Percentiles rank a stretch among this genome's conserved stretches.
These are phyloP conservation scores for Cercospora nicotianae DNA, from an alignment of 2,329 filamentous ascomycete species.

Conservation along the genomic window DNA sequence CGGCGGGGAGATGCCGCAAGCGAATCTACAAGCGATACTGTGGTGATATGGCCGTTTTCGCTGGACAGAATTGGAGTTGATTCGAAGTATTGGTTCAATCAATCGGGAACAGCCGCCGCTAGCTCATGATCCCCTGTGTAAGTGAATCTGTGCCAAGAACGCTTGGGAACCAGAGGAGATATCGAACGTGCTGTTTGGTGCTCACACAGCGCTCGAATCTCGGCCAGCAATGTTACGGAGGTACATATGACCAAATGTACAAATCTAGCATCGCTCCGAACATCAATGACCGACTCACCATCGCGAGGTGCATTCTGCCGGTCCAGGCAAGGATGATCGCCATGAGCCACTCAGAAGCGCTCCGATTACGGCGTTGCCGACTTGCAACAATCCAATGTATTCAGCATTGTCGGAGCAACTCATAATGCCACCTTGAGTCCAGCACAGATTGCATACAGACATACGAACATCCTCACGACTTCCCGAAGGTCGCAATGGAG, in stretches of 20 bases:
- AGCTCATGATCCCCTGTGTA: not conserved
- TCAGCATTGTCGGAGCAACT: not conserved
- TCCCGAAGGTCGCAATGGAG: conserved; percentile 15
- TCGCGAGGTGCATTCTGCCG: not conserved
- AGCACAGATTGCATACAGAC: not conserved
- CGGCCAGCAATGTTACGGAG: not conserved
- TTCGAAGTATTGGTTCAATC: not conserved
- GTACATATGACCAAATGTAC: not conserved
- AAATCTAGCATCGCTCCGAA: not conserved
- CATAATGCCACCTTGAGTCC: not conserved
- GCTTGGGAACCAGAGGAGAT: not conserved
- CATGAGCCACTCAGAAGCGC: conserved; percentile 5
- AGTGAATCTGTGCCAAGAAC: not conserved
- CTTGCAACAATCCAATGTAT: not conserved
- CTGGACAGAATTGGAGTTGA: not conserved
- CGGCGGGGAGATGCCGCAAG: not conserved
- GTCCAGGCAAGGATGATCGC: conserved; percentile 3
- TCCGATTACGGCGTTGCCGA: conserved; percentile 8
- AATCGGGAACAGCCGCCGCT: not conserved
- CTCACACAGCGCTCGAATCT: not conserved
- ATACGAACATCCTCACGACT: not conserved
- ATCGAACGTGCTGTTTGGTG: not conserved
- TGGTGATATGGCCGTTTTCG: not conserved
- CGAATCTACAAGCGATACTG: not conserved
- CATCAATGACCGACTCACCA: not conserved